Base-by-base conservation (phyloP, 73 alveolate species). In the Uronychia binucleata region DNA sequence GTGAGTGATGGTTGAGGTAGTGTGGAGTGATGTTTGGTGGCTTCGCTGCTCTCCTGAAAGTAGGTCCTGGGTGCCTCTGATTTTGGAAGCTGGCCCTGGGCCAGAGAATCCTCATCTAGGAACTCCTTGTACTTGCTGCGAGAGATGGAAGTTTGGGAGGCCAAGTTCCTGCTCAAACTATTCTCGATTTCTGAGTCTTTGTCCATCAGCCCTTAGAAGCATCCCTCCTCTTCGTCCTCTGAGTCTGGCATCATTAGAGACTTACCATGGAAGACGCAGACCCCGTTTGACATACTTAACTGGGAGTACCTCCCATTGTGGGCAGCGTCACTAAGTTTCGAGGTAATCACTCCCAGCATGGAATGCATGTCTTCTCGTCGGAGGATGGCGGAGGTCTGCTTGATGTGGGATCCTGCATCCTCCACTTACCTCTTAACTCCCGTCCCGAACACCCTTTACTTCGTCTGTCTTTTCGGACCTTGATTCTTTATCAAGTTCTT, bases 1-100 rank as follows among this genome's bases (percentile, higher is more conserved):
- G 67, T 46, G 67, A 46, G 67, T 46, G 67, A 46, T 46, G 67
- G 67, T 46, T 46, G 67, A 46, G 67, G 67, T 46, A 46, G 67
- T 46, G 67, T 46, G 67, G 67, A 46, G 67, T 46, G n/a, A 46
- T n/a, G n/a, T n/a, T n/a, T n/a, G n/a, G 67, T 5, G 67, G 67
- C n/a, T 46, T 11, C 5, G 67, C 67, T 11, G 5, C 19, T 46
- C 19, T 19, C 67, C 19, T 46, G 5, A 11, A 11, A 46, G 5
- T 46, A 46, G 67, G 67, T 46, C 67, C 19, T 46, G 67, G 67
- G 19, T 46, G 5, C 67, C n/a, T 46, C n/a, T 46, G 67, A 19
- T n/a, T n/a, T 46, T 46, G 67, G 67, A 11, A 11, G 67, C 67
- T 46, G 67, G 19, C 19, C n/a, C 67, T 46, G 67, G 19, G 19